Conservation (phyloP, 768 basidiomycete genomes). For the Mycena albidolilacea region DNA sequence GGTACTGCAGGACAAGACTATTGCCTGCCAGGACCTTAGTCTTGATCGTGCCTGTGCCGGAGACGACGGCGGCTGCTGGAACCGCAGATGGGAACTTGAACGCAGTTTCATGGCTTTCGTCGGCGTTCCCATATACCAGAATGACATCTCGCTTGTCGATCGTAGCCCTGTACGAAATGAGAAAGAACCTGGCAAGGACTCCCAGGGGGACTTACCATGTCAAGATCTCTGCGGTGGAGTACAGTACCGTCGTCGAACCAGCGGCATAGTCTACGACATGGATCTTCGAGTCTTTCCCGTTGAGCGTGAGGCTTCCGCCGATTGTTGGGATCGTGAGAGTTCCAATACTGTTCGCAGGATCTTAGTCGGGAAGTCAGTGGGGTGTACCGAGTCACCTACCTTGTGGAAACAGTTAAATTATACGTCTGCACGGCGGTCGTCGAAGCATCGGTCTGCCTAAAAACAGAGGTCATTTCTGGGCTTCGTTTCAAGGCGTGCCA, state of each 20-base stretch:
- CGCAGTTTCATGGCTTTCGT: constrained; percentile 65
- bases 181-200: background rate
- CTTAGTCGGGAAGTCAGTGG: background rate
- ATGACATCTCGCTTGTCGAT: constrained; percentile 65
- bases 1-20: constrained; percentile 60
- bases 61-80: constrained; percentile 52
- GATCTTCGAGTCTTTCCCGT: constrained; percentile 68
- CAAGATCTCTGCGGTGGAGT: constrained; percentile 65
- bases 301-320: constrained; percentile 59
- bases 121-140: constrained; percentile 62
- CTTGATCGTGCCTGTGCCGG: constrained; percentile 53
- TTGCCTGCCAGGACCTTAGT: constrained; percentile 53
- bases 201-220: constrained; percentile 54
- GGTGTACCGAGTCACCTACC: constrained; percentile 8
- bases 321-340: constrained; percentile 58
- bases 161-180: constrained; percentile 55
- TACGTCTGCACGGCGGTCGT: constrained; percentile 57
- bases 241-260: constrained; percentile 59
- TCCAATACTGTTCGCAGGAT: constrained; percentile 48
- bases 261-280: constrained; percentile 66
- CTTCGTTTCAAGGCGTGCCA: background rate
- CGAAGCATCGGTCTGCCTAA: constrained; percentile 59
- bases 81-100: constrained; percentile 53
- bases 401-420: constrained; percentile 60
- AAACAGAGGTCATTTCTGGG: background rate